These are phyloP conservation scores for Mucor plumbeus DNA, from an alignment of 371 early-diverging fungal species.

Conservation along the genomic window DNA sequence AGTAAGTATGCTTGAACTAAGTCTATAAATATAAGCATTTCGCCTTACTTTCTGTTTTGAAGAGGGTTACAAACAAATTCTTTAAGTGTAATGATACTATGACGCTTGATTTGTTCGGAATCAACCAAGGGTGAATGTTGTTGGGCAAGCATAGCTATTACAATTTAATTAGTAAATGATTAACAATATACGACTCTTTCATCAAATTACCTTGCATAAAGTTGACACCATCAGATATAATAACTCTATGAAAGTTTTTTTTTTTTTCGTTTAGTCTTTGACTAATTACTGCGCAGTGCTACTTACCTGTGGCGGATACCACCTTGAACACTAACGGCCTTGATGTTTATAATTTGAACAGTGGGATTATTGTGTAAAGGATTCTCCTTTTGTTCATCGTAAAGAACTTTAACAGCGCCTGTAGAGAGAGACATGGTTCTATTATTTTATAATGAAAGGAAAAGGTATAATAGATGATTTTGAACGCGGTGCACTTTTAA, in stretches of 20 bases:
- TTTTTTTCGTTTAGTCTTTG: no score
- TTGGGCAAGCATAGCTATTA: conserved; percentile 68
- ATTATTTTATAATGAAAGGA: neutral
- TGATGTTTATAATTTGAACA: conserved; percentile 72
- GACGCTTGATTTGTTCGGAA: conserved; percentile 49
- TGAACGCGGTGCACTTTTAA: conserved; percentile 15
- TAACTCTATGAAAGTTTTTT: conserved; percentile 44
- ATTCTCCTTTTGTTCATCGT: conserved; percentile 37
- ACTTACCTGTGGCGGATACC: conserved; percentile 62
- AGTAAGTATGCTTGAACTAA: neutral
- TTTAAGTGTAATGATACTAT: conserved; percentile 56
- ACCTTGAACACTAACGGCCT: conserved; percentile 40
- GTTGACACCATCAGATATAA: conserved; percentile 73
- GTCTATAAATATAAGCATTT: neutral
- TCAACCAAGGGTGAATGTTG: conserved; percentile 57
- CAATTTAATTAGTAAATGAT: neutral
- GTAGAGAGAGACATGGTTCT: conserved; percentile 39
- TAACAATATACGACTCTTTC: neutral
- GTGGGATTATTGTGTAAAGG: conserved; percentile 41
- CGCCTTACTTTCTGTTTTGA: conserved; percentile 56
- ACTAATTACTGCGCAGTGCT: conserved; percentile 7
- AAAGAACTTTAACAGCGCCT: conserved; percentile 52
- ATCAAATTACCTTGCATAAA: conserved; percentile 65
- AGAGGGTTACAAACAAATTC: conserved; percentile 62
- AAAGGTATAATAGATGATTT: neutral